phyloP scores from a whole-genome alignment of 1,284 basidiomycete species.

The Heimioporus punctisporus region DNA sequence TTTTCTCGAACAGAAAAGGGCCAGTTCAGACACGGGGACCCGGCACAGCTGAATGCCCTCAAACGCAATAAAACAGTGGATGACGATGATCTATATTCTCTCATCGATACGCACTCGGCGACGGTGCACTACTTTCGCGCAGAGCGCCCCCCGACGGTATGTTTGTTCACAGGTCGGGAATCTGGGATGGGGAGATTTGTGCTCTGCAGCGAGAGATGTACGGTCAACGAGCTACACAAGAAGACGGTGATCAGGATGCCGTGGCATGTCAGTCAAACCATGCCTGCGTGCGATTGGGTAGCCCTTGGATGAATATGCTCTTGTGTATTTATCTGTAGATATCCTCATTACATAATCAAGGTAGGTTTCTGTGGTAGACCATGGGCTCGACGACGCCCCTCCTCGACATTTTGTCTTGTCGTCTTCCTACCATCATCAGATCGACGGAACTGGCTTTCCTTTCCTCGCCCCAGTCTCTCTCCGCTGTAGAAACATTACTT shows the following conservation, averaged over 20 bases:
- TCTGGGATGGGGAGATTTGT: background rate
- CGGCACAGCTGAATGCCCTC: conserved; percentile 5
- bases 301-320: background rate
- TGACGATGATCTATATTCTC: background rate
- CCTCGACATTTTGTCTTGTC: conserved; percentile 20
- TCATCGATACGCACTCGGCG: background rate
- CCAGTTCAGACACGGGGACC: conserved; percentile 17
- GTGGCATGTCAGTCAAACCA: background rate
- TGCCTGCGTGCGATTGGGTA: background rate
- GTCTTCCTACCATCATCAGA: conserved; percentile 18
- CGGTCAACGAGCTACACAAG: background rate
- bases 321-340: too few relatives aligned
- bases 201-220: background rate
- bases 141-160: background rate
- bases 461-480: conserved; percentile 6
- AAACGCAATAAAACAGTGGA: background rate
- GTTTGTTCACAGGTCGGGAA: background rate
- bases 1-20: conserved; percentile 9
- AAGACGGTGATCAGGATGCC: background rate
- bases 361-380: background rate
- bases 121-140: background rate
- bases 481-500: conserved; percentile 25
- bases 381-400: conserved; percentile 27
- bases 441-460: conserved; percentile 6
- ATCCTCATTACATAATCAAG: too few relatives aligned